Evolutionary conservation across 2,329 filamentous ascomycete species (phyloP).

Genomic region (Cladosporium halotolerans): DNA sequence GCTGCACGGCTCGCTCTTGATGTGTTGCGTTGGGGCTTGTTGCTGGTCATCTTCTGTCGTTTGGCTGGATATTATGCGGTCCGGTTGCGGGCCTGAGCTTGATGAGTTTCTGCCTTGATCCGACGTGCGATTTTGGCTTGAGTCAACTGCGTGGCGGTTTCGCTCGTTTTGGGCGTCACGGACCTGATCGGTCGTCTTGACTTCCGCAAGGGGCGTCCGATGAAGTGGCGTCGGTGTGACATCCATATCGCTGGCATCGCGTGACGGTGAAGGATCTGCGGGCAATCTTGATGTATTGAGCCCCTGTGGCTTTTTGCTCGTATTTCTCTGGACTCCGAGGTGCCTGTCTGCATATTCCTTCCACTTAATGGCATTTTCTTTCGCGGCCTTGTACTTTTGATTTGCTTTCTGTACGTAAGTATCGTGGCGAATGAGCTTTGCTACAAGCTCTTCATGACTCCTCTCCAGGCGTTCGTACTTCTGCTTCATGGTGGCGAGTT

Average conservation of each 20-base stretch:
- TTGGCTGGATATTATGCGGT: conserved; percentile 36
- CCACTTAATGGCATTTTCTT: conserved; percentile 32
- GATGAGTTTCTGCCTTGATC: background rate
- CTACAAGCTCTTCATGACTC: conserved; percentile 28
- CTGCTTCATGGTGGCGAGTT: conserved; percentile 11
- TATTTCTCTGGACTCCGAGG: background rate
- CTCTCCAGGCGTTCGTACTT: conserved; percentile 22
- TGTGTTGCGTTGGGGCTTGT: conserved; percentile 6
- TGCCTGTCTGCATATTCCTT: conserved; percentile 19
- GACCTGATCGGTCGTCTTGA: background rate
- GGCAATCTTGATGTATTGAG: background rate
- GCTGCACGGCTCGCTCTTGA: conserved; percentile 10
- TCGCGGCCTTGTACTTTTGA: conserved; percentile 30
- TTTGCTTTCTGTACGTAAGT: conserved; percentile 25
- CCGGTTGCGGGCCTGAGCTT: background rate
- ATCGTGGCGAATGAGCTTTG: conserved; percentile 15
- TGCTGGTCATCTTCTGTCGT: conserved; percentile 33
- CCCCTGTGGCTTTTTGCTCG: background rate
- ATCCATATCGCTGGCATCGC: conserved; percentile 8
- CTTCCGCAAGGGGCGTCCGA: background rate
- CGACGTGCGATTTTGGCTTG: background rate
- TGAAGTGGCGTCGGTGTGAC: conserved; percentile 1
- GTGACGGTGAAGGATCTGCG: background rate
- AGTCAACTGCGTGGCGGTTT: background rate
- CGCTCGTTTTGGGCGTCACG: background rate